A percentile compares a stretch with the other conserved stretches of the same genome.
phyloP scores from a whole-genome alignment of 2,329 filamentous ascomycete species.

The Dendrostoma leiphaemia region DNA sequence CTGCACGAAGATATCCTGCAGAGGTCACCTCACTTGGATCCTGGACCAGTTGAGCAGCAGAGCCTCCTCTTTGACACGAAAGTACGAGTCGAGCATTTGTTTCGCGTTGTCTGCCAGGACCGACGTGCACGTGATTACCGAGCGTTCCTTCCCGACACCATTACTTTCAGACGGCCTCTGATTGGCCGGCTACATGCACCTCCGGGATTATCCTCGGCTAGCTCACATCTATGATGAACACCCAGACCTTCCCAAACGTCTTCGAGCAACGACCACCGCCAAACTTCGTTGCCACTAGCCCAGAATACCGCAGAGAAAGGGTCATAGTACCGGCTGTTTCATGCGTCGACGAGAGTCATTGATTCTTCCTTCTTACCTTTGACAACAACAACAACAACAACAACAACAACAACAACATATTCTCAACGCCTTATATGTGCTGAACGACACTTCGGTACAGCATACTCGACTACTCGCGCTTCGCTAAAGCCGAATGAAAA shows the following conservation, averaged over 20 bases:
- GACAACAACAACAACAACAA: no score
- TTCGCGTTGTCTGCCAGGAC: not conserved
- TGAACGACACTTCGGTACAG: not conserved
- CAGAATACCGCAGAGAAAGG: not conserved
- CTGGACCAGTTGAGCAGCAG: no score
- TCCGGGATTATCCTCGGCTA: slow-evolving; percentile 7
- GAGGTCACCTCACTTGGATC: no score
- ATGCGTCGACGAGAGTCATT: not conserved
- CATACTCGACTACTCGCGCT: not conserved
- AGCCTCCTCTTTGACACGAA: not conserved
- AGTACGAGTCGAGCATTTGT: not conserved
- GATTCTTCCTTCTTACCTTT: not conserved
- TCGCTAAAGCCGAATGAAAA: slow-evolving; percentile 31
- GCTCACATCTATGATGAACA: slow-evolving; percentile 11
- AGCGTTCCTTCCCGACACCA: slow-evolving; percentile 4
- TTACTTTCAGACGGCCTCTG: slow-evolving; percentile 3
- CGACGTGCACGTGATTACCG: not conserved
- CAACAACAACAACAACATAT: no score
- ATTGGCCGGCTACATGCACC: not conserved
- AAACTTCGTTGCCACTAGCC: slow-evolving; percentile 9
- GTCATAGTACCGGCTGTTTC: slow-evolving; percentile 4
- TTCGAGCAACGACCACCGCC: not conserved
- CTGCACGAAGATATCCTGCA: no score
- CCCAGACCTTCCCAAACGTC: not conserved
- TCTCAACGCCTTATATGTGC: not conserved